A percentile compares a stretch with the other conserved stretches of the same genome.
These are phyloP conservation scores for Allium fistulosum DNA, from an alignment of 106 monocot genomes.

Conservation along the genomic window DNA sequence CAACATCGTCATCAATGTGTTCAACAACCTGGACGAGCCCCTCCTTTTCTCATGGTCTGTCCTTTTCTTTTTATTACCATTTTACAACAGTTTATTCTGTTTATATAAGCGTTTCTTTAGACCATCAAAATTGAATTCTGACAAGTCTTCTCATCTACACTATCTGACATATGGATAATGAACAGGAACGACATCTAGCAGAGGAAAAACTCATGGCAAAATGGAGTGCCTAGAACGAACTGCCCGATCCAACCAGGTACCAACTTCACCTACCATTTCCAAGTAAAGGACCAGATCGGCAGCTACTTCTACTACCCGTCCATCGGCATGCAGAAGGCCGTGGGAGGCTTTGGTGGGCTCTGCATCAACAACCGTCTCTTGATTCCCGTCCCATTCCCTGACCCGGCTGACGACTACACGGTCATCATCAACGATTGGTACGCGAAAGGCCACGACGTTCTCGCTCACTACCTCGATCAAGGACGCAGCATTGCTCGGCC, in stretches of 20 bases:
- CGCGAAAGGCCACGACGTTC: slow-evolving; percentile 18
- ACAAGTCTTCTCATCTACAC: not conserved
- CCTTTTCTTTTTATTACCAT: not conserved
- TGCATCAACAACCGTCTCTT: slow-evolving; percentile 34
- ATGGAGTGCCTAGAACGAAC: slow-evolving; percentile 41
- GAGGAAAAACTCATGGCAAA: slow-evolving; percentile 51
- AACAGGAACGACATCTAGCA: slow-evolving; percentile 47
- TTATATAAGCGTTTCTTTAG: not conserved
- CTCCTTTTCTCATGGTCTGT: slow-evolving; percentile 34
- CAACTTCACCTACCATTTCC: slow-evolving; percentile 44
- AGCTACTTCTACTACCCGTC: slow-evolving; percentile 53
- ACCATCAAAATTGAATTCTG: not conserved
- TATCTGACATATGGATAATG: too few species aligned
- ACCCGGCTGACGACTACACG: slow-evolving; percentile 28
- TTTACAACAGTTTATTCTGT: not conserved
- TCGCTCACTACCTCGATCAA: slow-evolving; percentile 19
- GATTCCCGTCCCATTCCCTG: slow-evolving; percentile 45
- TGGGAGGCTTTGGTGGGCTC: slow-evolving; percentile 35
- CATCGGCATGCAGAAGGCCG: slow-evolving; percentile 35
- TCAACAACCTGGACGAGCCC: slow-evolving; percentile 56
- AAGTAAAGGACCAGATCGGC: slow-evolving; percentile 50
- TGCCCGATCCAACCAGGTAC: slow-evolving; percentile 38
- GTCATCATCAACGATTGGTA: slow-evolving; percentile 49
- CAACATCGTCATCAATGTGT: slow-evolving; percentile 76
- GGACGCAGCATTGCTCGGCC: slow-evolving; percentile 33